Conservation (phyloP, 441 rosid species). For the Euphorbia celastroides region DNA sequence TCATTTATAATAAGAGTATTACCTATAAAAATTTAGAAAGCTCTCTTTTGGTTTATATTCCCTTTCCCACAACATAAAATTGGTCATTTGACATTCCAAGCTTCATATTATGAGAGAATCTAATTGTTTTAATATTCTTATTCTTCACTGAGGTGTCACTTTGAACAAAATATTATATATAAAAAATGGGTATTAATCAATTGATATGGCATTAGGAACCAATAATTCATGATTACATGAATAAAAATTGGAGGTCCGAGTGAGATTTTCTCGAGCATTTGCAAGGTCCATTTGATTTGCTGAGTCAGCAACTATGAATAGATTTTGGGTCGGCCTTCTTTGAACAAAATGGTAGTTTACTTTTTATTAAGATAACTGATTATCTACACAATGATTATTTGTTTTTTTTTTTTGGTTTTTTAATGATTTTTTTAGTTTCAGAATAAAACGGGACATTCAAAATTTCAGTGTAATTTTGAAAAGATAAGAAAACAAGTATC, state of each 20-base stretch:
- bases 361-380: too few species aligned
- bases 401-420: too few species aligned
- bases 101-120: constrained; percentile 21
- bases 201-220: too few species aligned
- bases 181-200: not conserved
- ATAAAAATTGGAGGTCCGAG: not conserved
- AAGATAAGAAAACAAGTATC: too few species aligned
- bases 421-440: too few species aligned
- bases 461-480: too few species aligned
- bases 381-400: too few species aligned
- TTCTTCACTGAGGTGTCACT: constrained; percentile 18
- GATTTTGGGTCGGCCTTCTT: too few species aligned
- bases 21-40: constrained; percentile 21
- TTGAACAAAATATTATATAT: not conserved
- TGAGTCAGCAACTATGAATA: not conserved
- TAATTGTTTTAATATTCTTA: constrained; percentile 19
- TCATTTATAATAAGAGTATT: not conserved
- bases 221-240: too few species aligned
- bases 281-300: not conserved
- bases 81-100: constrained; percentile 33
- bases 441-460: too few species aligned
- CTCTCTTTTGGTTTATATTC: constrained; percentile 23
- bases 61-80: constrained; percentile 18
- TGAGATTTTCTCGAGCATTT: not conserved
- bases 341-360: not conserved